A percentile compares a stretch with the other conserved stretches of the same genome.
Conservation (phyloP, 768 basidiomycete genomes). For the Hygrocybe coccinea region DNA sequence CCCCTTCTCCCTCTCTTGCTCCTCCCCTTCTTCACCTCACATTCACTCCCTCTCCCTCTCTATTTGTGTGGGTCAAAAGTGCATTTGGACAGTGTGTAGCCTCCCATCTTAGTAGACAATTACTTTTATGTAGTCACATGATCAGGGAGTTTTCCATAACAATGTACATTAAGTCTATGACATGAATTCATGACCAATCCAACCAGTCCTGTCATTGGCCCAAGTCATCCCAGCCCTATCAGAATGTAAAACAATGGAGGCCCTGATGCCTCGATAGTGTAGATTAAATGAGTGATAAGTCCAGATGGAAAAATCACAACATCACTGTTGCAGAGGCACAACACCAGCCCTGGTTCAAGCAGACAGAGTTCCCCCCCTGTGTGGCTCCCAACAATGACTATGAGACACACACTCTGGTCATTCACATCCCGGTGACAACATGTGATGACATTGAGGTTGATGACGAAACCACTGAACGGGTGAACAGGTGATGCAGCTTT, state of each 20-base stretch:
- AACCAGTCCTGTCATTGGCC: conserved; percentile 4
- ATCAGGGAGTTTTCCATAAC: no score
- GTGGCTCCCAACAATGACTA: conserved; percentile 18
- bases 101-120: no score
- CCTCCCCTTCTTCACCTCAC: no score
- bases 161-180: background rate
- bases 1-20: no score
- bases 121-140: no score
- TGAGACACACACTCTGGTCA: conserved; percentile 22
- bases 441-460: conserved; percentile 22
- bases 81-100: no score
- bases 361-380: conserved; percentile 22
- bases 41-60: no score
- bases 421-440: conserved; percentile 17
- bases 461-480: conserved; percentile 20
- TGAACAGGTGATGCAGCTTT: conserved; percentile 12
- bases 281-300: conserved; percentile 20
- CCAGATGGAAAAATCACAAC: conserved; percentile 19
- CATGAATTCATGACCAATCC: background rate
- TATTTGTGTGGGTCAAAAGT: no score
- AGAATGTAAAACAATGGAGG: conserved; percentile 19
- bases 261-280: conserved; percentile 13
- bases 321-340: conserved; percentile 19
- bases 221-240: conserved; percentile 7
- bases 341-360: conserved; percentile 20